These are phyloP conservation scores for Craterostigma plantagineum DNA, from an alignment of 257 asterid species.

Conservation along the genomic window DNA sequence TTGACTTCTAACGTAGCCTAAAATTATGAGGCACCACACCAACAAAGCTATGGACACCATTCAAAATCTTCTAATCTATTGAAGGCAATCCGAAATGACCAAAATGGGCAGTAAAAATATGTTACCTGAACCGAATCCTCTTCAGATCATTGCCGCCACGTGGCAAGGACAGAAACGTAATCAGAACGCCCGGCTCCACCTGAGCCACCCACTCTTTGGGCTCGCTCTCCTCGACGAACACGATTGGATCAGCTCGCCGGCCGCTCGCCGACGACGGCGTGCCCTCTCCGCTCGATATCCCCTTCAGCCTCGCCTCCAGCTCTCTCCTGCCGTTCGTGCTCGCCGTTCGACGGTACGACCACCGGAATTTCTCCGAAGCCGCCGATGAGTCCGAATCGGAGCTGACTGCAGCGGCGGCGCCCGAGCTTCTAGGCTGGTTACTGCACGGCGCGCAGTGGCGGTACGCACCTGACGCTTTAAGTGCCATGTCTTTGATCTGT, in stretches of 20 bases:
- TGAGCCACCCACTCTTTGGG: constrained; percentile 99
- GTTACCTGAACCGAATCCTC: constrained; percentile 89
- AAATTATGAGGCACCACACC: constrained; percentile 4
- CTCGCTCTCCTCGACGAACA: constrained; percentile 81
- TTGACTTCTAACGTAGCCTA: no score
- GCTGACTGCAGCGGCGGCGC: constrained; percentile 16
- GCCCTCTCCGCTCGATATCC: constrained; percentile 81
- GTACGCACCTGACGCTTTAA: constrained; percentile 95
- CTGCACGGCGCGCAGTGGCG: constrained; percentile 69
- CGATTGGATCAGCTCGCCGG: constrained; percentile 72
- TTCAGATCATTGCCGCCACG: constrained; percentile 92
- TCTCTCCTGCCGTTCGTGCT: constrained; percentile 84
- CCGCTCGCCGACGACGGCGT: constrained; percentile 92
- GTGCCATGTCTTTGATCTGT: constrained; percentile 86
- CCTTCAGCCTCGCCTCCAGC: constrained; percentile 75
- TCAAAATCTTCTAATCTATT: constrained; percentile 1
- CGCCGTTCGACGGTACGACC: constrained; percentile 77
- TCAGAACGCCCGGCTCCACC: constrained; percentile 91
- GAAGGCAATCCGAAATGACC: constrained; percentile 5
- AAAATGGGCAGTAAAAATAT: constrained; percentile 3
- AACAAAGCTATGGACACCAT: constrained; percentile 1
- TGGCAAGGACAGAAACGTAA: constrained; percentile 81
- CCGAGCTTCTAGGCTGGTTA: constrained; percentile 27
- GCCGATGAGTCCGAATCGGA: constrained; percentile 27
- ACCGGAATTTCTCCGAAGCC: constrained; percentile 55